Evolutionary conservation across 129 eudicot species (phyloP), one percentile per base, ranked within the genome.

Genomic region (Pseudognaphalium luteoalbum): DNA sequence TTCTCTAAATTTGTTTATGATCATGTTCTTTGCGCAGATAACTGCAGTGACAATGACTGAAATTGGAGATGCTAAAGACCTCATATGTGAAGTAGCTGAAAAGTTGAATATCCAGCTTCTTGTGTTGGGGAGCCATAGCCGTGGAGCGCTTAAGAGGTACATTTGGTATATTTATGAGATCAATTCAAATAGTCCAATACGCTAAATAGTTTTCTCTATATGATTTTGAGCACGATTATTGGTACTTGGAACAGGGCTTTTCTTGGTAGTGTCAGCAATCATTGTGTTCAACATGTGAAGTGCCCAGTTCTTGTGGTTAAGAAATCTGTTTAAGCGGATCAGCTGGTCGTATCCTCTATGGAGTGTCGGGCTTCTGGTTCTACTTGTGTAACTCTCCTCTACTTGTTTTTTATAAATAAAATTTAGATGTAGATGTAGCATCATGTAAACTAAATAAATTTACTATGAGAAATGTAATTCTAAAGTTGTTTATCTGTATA

Each of bases 231-330:
- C 32, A 16, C 30, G 33, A 59, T 77, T 58, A 17, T 68, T 66
- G 72, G 61, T 72, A 70, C 66, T 74, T 78, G 73, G 16, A 63
- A 68, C 85, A 89, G 96, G 89, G 85, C 76, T 56, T 85, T 89
- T 68, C 80, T 87, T 50, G 96, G 96, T 61, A 89, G 96, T 37
- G 96, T 89, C 19, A 89, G 96, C 88, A 76, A 87, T 60, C 74
- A 89, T 41, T 80, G 89, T 76, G 81, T 89, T 70, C 83, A 83
- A 68, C 59, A 85, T 41, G 91, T 86, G 32, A 83, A 85, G 71
- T 89, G 96, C 77, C 86, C 90, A 0, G 93, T 88, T 78, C 87
- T 88, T 64, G 86, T 88, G 66, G 92, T 85, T 63, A 85, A 71
- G 86, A 83, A 80, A 62, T 28, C 69, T 30, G 75, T 69, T 15